Base-by-base conservation (phyloP, 371 early-diverging fungal species). In the Haplosporangium sp. region DNA sequence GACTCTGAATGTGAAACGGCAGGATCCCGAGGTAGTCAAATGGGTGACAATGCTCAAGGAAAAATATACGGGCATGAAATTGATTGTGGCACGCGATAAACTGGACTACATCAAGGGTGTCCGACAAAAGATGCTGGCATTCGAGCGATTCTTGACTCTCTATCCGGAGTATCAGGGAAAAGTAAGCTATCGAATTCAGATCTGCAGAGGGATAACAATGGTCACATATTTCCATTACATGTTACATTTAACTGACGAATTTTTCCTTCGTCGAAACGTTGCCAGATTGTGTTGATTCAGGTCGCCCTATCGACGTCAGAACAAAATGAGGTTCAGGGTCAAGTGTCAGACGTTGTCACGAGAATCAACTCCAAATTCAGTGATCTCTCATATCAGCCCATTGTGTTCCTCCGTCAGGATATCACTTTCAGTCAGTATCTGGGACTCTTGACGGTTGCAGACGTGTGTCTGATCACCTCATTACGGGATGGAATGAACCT, bases 401-500 rank as follows among this genome's bases (percentile, higher is more conserved):
- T 99, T 50, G 94, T 96, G 63, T 95, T 97, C 81, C 90, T 96
- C 72, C 94, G 94, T 64, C 93, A 92, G 83, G 95, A 93, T 73
- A 90, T 93, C 79, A 93, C 92, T 45, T 96, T 88, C 74, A 86
- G 88, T 55, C 95, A 98, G 72, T 94, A 98, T 64, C 86, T 95
- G 69, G 99, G 97, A 2, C 85, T 99, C 37, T 89, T 99, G 54
- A 89, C 92, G 18, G 89, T 93, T 23, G 96, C 97, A 8, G 98
- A 99, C 82, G 90, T 94, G 6, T 93, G 96, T 69, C 80, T 98
- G 1, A 94, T 99, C 65, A 98, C 98, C 2, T 91, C 94, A 6
- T 82, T 99, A 18, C 90, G 97, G 48, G 99, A 98, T 80, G 99
- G 99, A 37, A 98, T 98, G 99, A 99, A 99, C 82, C 85, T 97